Conservation (phyloP, 2,329 filamentous ascomycete genomes). For the Sphaerulina musiva region DNA sequence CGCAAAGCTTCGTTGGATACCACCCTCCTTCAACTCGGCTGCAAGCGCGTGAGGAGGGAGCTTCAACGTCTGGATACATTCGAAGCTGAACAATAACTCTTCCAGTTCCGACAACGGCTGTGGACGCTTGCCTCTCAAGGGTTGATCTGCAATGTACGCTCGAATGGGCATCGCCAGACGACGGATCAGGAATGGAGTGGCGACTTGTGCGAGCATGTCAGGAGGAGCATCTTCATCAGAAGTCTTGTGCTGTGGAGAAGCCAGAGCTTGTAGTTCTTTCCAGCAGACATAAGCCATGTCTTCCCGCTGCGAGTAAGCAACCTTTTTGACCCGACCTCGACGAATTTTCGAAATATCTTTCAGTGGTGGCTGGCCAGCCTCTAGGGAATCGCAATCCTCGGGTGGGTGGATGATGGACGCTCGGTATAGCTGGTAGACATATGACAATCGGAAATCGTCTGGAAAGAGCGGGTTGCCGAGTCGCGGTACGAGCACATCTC, state of each 20-base stretch:
- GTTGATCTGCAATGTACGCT: conserved; percentile 83
- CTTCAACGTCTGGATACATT: conserved; percentile 57
- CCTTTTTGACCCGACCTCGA: conserved; percentile 64
- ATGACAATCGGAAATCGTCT: conserved; percentile 61
- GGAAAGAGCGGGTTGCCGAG: conserved; percentile 62
- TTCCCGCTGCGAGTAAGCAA: conserved; percentile 57
- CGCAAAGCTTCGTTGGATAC: conserved; percentile 11
- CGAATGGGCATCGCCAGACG: conserved; percentile 75
- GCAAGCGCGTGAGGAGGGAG: conserved; percentile 52
- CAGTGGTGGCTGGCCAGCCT: conserved; percentile 50
- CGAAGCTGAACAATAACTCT: conserved; percentile 68
- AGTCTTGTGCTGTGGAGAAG: conserved; percentile 8
- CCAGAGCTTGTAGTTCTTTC: conserved; percentile 57
- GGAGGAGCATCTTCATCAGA: conserved; percentile 34
- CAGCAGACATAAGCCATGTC: conserved; percentile 75
- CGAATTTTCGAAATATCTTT: conserved; percentile 58
- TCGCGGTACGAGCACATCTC: conserved; percentile 64
- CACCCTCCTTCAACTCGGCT: not conserved
- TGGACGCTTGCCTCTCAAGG: conserved; percentile 79
- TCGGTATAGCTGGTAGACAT: conserved; percentile 69
- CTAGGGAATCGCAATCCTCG: conserved; percentile 53
- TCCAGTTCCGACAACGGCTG: conserved; percentile 74
- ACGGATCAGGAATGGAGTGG: conserved; percentile 74
- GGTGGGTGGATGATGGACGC: conserved; percentile 68
- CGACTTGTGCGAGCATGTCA: conserved; percentile 63